These are phyloP conservation scores for Sextonia rubra DNA, from an alignment of 164 flowering plant genomes.

Conservation along the genomic window DNA sequence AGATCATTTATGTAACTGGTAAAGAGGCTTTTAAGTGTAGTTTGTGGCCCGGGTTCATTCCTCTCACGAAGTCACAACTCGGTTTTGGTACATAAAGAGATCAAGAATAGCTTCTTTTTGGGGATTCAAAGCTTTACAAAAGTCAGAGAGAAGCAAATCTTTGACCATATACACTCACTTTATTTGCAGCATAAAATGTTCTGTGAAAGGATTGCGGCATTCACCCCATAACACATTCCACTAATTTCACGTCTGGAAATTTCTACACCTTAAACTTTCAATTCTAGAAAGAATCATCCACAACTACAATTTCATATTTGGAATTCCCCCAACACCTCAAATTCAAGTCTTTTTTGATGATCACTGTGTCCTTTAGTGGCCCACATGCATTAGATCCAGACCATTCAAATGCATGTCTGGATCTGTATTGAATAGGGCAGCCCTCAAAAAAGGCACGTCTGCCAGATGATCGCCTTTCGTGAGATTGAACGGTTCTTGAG, in stretches of 20 bases:
- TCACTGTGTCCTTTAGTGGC: background rate
- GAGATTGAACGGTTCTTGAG: no score
- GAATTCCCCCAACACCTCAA: background rate
- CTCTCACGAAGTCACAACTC: background rate
- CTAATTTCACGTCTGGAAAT: background rate
- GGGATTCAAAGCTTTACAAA: background rate
- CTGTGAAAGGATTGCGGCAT: background rate
- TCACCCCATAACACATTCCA: background rate
- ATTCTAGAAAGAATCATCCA: background rate
- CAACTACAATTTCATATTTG: background rate
- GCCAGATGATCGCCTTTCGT: no score
- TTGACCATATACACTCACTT: background rate
- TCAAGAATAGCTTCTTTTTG: background rate
- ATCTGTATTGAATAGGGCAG: no score
- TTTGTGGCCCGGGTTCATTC: no score
- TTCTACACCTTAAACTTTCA: background rate
- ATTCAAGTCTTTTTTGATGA: background rate
- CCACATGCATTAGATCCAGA: background rate
- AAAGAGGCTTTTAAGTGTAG: no score
- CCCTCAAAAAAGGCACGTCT: no score
- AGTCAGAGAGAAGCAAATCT: background rate
- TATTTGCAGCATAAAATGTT: no score
- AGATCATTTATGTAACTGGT: no score
- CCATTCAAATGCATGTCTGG: background rate
- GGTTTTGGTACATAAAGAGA: background rate